Evolutionary conservation across 2,329 filamentous ascomycete genomes (phyloP).

Genomic region (Chalaropsis thielavioides): DNA sequence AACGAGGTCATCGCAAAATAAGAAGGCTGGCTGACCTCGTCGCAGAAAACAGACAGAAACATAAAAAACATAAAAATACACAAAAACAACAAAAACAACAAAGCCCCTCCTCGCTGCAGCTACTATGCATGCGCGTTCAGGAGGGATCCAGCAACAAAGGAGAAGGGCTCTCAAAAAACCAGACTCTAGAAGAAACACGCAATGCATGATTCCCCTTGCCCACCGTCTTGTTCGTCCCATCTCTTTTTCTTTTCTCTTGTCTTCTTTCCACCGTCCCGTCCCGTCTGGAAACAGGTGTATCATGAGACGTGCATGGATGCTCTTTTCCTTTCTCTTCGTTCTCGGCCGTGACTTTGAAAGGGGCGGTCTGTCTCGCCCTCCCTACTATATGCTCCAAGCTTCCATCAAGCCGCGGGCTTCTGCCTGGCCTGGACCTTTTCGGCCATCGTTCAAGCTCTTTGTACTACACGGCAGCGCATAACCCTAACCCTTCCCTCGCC

Average conservation of each 20-base stretch:
- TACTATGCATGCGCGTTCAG: neutral
- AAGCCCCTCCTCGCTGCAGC: neutral
- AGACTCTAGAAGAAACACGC: neutral
- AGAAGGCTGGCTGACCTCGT: neutral
- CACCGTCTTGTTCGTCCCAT: neutral
- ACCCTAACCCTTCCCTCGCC: neutral
- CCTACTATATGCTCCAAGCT: no score
- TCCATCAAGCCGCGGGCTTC: no score
- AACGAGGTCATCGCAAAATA: neutral
- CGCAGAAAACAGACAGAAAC: no score
- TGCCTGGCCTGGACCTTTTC: no score
- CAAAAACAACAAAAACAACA: neutral
- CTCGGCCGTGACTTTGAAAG: no score
- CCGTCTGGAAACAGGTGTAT: neutral
- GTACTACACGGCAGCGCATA: neutral
- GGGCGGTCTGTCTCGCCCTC: neutral
- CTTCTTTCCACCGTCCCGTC: neutral
- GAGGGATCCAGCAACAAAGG: no score
- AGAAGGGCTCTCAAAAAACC: no score
- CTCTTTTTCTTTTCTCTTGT: neutral
- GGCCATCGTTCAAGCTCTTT: neutral
- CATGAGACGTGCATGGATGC: neutral
- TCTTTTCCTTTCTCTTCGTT: no score
- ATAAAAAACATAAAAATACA: no score
- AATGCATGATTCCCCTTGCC: neutral